These are phyloP conservation scores for Daedaleopsis nitida DNA, from an alignment of 768 basidiomycete genomes.

Conservation along the genomic window DNA sequence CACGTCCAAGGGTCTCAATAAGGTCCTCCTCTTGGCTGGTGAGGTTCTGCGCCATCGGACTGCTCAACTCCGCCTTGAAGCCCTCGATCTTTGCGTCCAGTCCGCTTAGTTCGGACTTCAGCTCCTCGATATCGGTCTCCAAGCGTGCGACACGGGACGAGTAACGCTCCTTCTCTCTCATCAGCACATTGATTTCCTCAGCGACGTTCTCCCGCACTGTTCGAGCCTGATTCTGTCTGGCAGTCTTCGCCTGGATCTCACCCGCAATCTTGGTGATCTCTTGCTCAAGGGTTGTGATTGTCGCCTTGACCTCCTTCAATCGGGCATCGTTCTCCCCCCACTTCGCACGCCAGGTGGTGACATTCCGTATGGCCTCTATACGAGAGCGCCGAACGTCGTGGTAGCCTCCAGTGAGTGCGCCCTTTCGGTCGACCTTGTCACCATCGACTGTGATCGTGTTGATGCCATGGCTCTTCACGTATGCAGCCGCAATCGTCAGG, in stretches of 20 bases:
- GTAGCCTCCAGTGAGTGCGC: conserved; percentile 94
- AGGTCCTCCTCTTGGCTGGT: conserved; percentile 68
- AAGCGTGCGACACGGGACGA: conserved; percentile 60
- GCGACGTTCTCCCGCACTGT: conserved; percentile 67
- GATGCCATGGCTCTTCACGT: conserved; percentile 91
- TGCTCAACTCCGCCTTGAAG: conserved; percentile 68
- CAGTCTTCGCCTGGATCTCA: conserved; percentile 65
- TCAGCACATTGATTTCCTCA: conserved; percentile 59
- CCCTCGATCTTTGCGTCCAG: conserved; percentile 65
- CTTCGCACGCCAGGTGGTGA: conserved; percentile 74
- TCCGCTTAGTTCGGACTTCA: conserved; percentile 68
- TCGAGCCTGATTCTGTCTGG: conserved; percentile 70
- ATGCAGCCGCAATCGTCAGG: conserved; percentile 88
- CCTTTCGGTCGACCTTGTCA: conserved; percentile 96
- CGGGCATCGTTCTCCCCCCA: conserved; percentile 65
- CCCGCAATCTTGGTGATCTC: conserved; percentile 80
- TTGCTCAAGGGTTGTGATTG: conserved; percentile 76
- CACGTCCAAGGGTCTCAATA: conserved; percentile 69
- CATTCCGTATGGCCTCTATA: conserved; percentile 81
- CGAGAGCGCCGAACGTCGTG: conserved; percentile 90
- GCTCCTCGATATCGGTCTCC: conserved; percentile 68
- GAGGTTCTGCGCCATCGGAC: conserved; percentile 74
- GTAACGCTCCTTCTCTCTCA: conserved; percentile 71
- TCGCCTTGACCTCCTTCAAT: conserved; percentile 72
- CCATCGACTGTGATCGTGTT: conserved; percentile 98